Evolutionary conservation across 208 protist species (phyloP).

Genomic region (Leishmania gerbilli): DNA sequence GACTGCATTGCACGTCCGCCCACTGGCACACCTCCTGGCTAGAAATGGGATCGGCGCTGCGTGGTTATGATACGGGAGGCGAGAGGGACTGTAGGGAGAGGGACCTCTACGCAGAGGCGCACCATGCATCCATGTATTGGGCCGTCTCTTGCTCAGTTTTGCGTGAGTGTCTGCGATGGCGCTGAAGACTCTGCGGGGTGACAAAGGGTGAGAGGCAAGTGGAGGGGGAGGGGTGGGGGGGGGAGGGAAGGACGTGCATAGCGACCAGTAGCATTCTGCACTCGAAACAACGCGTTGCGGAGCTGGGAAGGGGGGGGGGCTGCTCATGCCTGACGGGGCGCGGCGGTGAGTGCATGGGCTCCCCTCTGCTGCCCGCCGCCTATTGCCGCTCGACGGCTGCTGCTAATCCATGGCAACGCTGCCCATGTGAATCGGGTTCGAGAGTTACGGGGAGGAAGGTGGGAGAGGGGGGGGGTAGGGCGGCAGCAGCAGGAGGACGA

Average conservation of each 20-base stretch:
- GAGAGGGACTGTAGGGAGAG: too few species aligned
- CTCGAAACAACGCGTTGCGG: not conserved
- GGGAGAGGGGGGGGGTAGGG: not conserved
- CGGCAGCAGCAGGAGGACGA: not conserved
- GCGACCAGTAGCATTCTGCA: not conserved
- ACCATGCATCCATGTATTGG: not conserved
- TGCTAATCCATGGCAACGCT: not conserved
- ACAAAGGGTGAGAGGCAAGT: too few species aligned
- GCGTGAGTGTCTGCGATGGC: not conserved
- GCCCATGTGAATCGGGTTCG: not conserved
- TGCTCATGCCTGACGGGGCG: not conserved
- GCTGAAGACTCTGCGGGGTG: not conserved
- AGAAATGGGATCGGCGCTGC: not conserved
- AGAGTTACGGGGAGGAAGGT: too few species aligned
- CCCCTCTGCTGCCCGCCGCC: not conserved
- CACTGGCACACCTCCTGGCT: not conserved
- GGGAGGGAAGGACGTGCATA: not conserved
- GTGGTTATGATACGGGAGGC: too few species aligned
- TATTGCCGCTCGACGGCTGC: not conserved
- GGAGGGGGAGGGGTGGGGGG: not conserved
- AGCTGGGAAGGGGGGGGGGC: not conserved
- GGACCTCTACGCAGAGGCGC: not conserved
- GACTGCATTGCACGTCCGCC: constrained; percentile 18
- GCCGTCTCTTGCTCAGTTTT: not conserved
- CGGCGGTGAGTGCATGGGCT: not conserved